Evolutionary conservation across 78 protist species (phyloP).

Genomic region (Planoprotostelium fungivorum): DNA sequence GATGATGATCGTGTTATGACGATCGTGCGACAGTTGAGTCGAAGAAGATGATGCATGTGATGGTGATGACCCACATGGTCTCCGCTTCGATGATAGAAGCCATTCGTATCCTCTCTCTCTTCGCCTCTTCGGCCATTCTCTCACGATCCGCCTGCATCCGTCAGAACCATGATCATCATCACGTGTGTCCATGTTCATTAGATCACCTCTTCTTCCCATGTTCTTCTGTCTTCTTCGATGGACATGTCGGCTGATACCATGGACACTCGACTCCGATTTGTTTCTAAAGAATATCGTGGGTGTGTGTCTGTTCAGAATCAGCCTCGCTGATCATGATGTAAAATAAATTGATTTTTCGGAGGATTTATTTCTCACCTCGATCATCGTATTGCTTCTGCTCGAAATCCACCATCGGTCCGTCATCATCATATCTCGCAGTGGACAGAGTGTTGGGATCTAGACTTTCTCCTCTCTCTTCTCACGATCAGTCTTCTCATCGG

Average conservation of each 20-base stretch:
- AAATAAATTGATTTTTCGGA: not conserved
- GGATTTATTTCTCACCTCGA: not conserved
- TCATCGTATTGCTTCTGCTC: not conserved
- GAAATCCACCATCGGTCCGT: not conserved
- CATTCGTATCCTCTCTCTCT: not conserved
- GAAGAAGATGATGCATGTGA: no score
- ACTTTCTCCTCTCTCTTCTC: not conserved
- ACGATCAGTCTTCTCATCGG: not conserved
- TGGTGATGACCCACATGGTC: not conserved
- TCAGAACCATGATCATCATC: not conserved
- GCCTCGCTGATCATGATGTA: not conserved
- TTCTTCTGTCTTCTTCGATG: not conserved
- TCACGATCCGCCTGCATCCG: not conserved
- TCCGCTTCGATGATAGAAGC: not conserved
- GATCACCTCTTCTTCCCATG: not conserved
- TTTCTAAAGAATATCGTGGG: no score
- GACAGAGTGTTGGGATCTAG: not conserved
- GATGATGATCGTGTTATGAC: not conserved
- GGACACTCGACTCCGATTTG: not conserved
- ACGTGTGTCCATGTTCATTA: not conserved
- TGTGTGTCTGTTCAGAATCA: no score
- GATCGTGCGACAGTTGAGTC: not conserved
- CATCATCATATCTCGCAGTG: not conserved
- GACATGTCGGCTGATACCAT: not conserved
- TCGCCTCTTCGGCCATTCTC: not conserved